phyloP scores from a whole-genome alignment of 305 asterid genomes.

The Fraxinus ornus region DNA sequence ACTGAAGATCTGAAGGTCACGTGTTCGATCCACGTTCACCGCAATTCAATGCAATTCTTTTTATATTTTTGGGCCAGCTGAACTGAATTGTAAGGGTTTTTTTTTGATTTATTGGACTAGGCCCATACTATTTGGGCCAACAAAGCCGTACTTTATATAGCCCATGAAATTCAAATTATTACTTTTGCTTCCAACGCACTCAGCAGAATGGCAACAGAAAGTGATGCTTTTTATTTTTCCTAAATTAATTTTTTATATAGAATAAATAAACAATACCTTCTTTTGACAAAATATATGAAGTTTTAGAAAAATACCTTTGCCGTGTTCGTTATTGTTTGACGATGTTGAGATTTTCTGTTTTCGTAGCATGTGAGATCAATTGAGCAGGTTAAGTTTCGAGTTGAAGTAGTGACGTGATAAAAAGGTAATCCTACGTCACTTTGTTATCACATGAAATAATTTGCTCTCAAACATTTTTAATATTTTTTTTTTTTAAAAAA shows the following conservation, averaged over 20 bases:
- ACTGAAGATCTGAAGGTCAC: constrained; percentile 91
- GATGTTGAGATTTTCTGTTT: too few relatives aligned
- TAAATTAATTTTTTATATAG: not conserved
- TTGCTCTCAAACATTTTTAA: not conserved
- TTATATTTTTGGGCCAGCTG: not conserved
- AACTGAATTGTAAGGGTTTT: not conserved
- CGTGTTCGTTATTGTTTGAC: not conserved
- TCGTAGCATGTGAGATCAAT: not conserved
- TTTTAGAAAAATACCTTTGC: not conserved
- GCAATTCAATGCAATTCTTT: not conserved
- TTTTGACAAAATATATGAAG: not conserved
- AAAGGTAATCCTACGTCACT: not conserved
- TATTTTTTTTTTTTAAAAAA: too few relatives aligned
- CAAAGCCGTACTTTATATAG: not conserved
- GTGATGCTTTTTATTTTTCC: not conserved
- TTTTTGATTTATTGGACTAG: not conserved
- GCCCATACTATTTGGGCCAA: not conserved
- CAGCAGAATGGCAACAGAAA: not conserved
- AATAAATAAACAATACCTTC: not conserved
- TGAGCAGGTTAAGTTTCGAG: not conserved
- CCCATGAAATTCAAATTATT: not conserved
- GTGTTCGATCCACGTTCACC: constrained; percentile 63
- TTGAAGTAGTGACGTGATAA: not conserved
- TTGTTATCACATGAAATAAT: not conserved
- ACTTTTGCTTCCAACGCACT: not conserved